Conservation (phyloP, 106 monocot genomes). For the Phalaenopsis equestris region DNA sequence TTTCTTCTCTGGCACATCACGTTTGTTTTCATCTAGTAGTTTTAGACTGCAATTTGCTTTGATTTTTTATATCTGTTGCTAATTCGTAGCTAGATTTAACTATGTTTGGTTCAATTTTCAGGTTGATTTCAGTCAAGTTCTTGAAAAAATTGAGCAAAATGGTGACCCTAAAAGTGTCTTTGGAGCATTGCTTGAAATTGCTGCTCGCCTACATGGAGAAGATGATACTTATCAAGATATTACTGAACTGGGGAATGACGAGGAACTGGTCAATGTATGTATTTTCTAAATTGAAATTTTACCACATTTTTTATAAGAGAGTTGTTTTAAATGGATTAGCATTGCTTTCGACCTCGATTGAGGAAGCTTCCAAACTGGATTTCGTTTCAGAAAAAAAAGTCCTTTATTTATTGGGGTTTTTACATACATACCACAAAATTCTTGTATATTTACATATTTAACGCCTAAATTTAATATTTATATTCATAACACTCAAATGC, state of each 20-base stretch:
- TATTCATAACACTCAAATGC: too few species aligned
- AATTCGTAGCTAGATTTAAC: not conserved
- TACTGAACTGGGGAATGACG: slow-evolving; percentile 33
- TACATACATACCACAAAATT: too few species aligned
- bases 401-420: too few species aligned
- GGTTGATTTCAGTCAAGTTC: slow-evolving; percentile 33
- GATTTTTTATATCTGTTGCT: not conserved
- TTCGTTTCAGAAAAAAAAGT: too few species aligned
- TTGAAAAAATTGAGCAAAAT: slow-evolving; percentile 42
- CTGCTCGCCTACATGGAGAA: slow-evolving; percentile 22
- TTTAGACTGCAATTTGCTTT: not conserved
- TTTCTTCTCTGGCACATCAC: not conserved
- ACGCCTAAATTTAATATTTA: too few species aligned
- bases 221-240: slow-evolving; percentile 15
- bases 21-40: not conserved
- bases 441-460: too few species aligned
- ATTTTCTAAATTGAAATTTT: not conserved
- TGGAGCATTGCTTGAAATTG: slow-evolving; percentile 39
- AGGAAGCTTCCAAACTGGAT: too few species aligned
- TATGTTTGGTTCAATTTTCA: slow-evolving; percentile 12
- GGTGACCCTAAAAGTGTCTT: slow-evolving; percentile 46
- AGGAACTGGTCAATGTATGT: slow-evolving; percentile 53
- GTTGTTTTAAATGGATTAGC: too few species aligned
- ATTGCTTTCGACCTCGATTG: too few species aligned
- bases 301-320: not conserved